Evolutionary conservation across 805 yeast species (phyloP).

Genomic region (Teunomyces barrocoloradensis): DNA sequence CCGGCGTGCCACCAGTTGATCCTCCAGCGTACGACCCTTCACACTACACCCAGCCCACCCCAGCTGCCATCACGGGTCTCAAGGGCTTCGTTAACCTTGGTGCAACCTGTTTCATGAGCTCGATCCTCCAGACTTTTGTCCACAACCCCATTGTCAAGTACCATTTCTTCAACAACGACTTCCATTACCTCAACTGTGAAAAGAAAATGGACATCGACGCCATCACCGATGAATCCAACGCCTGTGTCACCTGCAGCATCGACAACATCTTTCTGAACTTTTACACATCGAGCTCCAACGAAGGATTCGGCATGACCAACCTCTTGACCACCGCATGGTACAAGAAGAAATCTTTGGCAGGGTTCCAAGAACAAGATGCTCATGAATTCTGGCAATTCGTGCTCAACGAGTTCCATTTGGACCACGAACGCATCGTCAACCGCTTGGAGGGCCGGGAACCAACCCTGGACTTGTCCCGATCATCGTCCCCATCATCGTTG

Average conservation of each 20-base stretch:
- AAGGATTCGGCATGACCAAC: conserved; percentile 80
- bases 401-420: conserved; percentile 75
- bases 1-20: not conserved
- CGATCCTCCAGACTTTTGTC: conserved; percentile 81
- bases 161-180: conserved; percentile 68
- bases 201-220: conserved; percentile 23
- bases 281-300: conserved; percentile 57
- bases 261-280: conserved; percentile 76
- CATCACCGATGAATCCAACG: conserved; percentile 26
- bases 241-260: conserved; percentile 82
- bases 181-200: conserved; percentile 57
- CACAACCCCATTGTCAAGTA: conserved; percentile 87
- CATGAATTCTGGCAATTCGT: conserved; percentile 96
- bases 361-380: conserved; percentile 97
- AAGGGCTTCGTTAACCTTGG: conserved; percentile 93
- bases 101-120: conserved; percentile 95
- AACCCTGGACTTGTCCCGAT: not conserved
- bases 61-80: conserved; percentile 69
- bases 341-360: conserved; percentile 80
- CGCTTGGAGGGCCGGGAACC: conserved; percentile 7
- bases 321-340: conserved; percentile 86
- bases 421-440: conserved; percentile 23
- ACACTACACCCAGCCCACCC: conserved; percentile 38
- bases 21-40: not conserved
- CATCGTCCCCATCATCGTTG: not conserved